Evolutionary conservation across 306 rosid species (phyloP).

Genomic region (Vachellia pachyceras): DNA sequence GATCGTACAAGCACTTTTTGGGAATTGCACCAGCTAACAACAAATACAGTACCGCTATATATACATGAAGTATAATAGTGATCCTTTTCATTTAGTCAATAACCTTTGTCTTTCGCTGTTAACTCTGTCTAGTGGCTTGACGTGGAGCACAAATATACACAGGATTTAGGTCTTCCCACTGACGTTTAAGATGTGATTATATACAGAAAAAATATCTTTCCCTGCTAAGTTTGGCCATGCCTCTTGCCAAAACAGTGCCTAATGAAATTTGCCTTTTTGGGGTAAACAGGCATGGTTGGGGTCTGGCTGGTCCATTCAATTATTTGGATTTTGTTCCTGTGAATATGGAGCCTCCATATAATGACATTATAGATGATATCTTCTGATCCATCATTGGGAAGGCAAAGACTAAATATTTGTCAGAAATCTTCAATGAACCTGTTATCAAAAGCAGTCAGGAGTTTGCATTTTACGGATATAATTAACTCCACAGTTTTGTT

Average conservation of each 20-base stretch:
- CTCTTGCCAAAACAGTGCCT: conserved; percentile 35
- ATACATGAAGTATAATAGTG: conserved; percentile 30
- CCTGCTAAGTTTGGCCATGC: conserved; percentile 32
- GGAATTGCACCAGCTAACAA: conserved; percentile 35
- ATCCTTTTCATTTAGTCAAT: conserved; percentile 33
- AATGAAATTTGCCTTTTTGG: conserved; percentile 42
- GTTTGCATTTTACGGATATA: conserved; percentile 23
- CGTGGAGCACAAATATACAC: conserved; percentile 12
- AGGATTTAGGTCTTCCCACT: conserved; percentile 34
- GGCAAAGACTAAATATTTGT: conserved; percentile 11
- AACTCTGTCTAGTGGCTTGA: conserved; percentile 26
- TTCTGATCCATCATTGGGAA: conserved; percentile 26
- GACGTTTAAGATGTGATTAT: conserved; percentile 34
- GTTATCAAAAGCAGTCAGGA: conserved; percentile 1
- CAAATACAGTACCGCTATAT: conserved; percentile 15
- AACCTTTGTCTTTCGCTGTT: conserved; percentile 47
- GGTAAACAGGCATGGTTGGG: conserved; percentile 38
- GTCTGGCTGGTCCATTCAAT: conserved; percentile 35
- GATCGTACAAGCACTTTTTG: conserved; percentile 38
- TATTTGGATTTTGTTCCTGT: conserved; percentile 34
- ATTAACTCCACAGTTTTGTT: conserved; percentile 22
- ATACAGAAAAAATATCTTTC: conserved; percentile 43
- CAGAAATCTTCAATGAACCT: conserved; percentile 35
- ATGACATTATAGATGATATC: conserved; percentile 28
- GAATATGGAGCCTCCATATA: conserved; percentile 26